Conservation (phyloP, 768 basidiomycete genomes). For the Strobilomyces dryophilus region DNA sequence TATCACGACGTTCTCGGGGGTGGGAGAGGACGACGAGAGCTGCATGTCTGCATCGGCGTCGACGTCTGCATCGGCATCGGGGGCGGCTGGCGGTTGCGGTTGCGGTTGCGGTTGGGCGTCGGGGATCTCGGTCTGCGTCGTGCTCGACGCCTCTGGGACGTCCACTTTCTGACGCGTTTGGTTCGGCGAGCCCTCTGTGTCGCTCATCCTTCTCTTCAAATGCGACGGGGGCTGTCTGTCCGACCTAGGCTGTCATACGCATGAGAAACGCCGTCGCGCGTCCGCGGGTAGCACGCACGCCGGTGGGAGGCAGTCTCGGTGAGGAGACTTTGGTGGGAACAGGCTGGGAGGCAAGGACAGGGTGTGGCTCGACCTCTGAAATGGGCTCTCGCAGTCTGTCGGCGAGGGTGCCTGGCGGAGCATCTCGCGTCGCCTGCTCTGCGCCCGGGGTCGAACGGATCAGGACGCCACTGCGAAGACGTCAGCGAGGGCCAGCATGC, state of each 20-base stretch:
- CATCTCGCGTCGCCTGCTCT: conserved; percentile 2
- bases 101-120: neutral
- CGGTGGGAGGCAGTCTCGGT: conserved; percentile 3
- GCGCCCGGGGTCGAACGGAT: conserved; percentile 10
- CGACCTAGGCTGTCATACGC: conserved; percentile 11
- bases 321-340: neutral
- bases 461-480: conserved; percentile 11
- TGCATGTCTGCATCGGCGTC: neutral
- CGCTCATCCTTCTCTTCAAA: conserved; percentile 14
- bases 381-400: neutral
- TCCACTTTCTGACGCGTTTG: conserved; percentile 14
- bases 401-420: neutral
- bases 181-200: neutral
- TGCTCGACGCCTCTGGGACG: neutral
- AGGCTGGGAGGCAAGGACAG: neutral
- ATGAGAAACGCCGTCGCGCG: neutral
- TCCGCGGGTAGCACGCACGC: conserved; percentile 2
- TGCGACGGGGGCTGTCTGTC: conserved; percentile 8
- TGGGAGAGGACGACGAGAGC: neutral
- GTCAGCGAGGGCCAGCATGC: conserved; percentile 10
- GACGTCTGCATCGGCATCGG: neutral
- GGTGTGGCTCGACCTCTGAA: neutral
- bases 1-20: neutral
- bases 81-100: neutral
- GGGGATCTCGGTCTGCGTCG: neutral